Percentiles rank a stretch among this genome's conserved stretches.
Conservation (phyloP, 169 alveolate genomes). For the Cryptosporidium sp. region DNA sequence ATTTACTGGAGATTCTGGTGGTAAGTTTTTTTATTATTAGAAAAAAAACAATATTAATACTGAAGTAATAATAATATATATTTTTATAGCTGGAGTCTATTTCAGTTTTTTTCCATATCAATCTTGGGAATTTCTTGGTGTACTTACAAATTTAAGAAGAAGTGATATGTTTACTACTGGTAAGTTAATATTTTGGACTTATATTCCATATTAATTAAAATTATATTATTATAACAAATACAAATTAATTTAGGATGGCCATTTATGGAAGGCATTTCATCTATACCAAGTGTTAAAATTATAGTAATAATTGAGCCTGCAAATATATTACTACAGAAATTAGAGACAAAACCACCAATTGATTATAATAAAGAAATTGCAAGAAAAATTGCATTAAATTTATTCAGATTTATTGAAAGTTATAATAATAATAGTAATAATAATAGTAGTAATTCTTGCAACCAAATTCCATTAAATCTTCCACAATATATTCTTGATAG, state of each 20-base stretch:
- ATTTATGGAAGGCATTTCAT: constrained; percentile 42
- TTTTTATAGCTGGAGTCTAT: constrained; percentile 40
- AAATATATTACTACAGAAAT: constrained; percentile 8
- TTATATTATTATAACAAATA: too few relatives aligned
- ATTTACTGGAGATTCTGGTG: constrained; percentile 53
- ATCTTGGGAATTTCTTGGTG: constrained; percentile 74
- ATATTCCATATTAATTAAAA: neutral
- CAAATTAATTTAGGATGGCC: constrained; percentile 61
- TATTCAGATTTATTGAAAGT: constrained; percentile 85
- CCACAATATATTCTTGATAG: constrained; percentile 87
- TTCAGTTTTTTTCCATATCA: constrained; percentile 60
- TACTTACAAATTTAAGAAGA: constrained; percentile 52
- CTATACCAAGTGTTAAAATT: constrained; percentile 35
- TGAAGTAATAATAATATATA: neutral
- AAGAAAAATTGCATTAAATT: constrained; percentile 86
- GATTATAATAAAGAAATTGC: constrained; percentile 78
- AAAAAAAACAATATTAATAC: too few relatives aligned
- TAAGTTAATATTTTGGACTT: too few relatives aligned
- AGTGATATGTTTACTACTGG: constrained; percentile 74
- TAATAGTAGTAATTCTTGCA: constrained; percentile 34
- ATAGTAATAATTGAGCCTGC: constrained; percentile 36
- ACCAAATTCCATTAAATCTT: constrained; percentile 77
- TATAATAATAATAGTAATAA: constrained; percentile 79
- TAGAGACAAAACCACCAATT: constrained; percentile 62
- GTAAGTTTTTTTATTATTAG: neutral